Conservation (phyloP, 208 protist genomes). For the Strigomonas culicis region DNA sequence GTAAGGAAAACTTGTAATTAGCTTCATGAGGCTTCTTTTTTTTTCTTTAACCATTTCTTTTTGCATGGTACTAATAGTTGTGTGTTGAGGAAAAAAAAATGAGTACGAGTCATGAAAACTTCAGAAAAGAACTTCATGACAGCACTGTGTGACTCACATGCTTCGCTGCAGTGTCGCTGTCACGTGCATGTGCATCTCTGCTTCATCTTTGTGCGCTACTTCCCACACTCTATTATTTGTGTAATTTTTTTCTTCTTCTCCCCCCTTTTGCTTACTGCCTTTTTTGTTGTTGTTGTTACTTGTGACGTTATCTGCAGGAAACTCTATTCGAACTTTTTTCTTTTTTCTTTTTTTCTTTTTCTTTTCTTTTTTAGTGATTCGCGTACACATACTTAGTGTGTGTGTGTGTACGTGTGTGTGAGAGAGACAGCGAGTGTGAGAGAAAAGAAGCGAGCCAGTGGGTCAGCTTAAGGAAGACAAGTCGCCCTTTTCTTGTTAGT, state of each 20-base stretch:
- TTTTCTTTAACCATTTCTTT: neutral
- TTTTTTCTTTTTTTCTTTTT: conserved; percentile 6
- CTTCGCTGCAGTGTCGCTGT: too few relatives aligned
- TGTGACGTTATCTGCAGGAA: neutral
- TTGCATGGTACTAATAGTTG: neutral
- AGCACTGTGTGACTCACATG: too few relatives aligned
- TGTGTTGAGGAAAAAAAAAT: neutral
- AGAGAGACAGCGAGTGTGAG: too few relatives aligned
- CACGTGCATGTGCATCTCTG: neutral
- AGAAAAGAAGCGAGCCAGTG: too few relatives aligned
- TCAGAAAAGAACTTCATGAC: too few relatives aligned
- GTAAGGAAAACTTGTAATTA: neutral
- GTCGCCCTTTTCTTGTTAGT: neutral
- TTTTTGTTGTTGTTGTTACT: neutral
- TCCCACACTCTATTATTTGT: neutral
- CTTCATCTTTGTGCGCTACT: neutral
- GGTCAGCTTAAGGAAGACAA: neutral
- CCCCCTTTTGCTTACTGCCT: neutral
- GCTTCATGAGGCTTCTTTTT: neutral
- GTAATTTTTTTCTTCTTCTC: conserved; percentile 4
- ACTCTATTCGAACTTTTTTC: neutral
- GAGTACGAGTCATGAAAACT: too few relatives aligned
- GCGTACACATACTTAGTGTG: too few relatives aligned
- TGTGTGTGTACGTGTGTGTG: too few relatives aligned
- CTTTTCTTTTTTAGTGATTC: too few relatives aligned